Conservation (phyloP, 1,284 basidiomycete genomes). For the Mycosarcoma maydis region DNA sequence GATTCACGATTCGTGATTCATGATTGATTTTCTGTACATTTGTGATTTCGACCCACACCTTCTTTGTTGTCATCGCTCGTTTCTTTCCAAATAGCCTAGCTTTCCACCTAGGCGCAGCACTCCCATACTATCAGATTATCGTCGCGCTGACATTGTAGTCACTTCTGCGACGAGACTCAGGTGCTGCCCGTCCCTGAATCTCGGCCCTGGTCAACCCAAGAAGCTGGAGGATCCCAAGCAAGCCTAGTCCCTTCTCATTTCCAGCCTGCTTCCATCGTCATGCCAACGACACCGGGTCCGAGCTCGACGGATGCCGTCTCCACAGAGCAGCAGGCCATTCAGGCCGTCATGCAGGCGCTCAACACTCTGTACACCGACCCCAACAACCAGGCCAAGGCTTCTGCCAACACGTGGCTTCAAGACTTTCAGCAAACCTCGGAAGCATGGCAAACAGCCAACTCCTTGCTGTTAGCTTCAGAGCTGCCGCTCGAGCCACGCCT, state of each 20-base stretch:
- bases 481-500: conserved; percentile 83
- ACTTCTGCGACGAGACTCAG: neutral
- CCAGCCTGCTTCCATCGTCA: neutral
- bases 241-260: neutral
- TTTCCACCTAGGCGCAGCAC: no score
- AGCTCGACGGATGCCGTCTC: conserved; percentile 17
- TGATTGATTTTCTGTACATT: no score
- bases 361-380: conserved; percentile 73
- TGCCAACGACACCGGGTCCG: conserved; percentile 21
- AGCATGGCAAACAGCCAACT: conserved; percentile 94
- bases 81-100: neutral
- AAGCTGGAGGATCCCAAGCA: neutral
- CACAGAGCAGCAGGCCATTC: conserved; percentile 42
- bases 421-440: conserved; percentile 74
- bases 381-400: conserved; percentile 82
- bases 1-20: no score
- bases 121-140: no score
- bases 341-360: conserved; percentile 69
- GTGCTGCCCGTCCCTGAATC: neutral
- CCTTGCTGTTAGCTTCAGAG: conserved; percentile 82
- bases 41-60: neutral
- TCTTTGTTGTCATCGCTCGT: neutral
- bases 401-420: conserved; percentile 68
- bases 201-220: neutral
- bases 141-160: neutral